Evolutionary conservation across 2,329 filamentous ascomycete species (phyloP), one percentile per base, ranked within the genome.

Genomic region (Didymellaceae sp.): DNA sequence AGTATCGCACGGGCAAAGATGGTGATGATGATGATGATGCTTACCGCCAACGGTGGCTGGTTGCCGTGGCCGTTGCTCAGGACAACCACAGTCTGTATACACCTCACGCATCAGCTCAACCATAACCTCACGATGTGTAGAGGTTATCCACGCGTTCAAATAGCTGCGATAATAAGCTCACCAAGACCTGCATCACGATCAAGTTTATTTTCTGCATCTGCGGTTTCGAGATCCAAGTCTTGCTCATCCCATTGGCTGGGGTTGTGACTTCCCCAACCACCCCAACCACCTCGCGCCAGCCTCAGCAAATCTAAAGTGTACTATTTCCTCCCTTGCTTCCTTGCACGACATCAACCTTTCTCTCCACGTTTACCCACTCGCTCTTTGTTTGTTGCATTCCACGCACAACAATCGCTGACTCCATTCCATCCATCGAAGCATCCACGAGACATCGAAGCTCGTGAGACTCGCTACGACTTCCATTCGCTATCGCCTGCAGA

Each of bases 301-400:
- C 65, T 45, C 55, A 57, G 17, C 57, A 63, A 61, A 59, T 60
- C 60, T 50, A 67, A n/a, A 66, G 61, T 55, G 55, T 59, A 55
- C 64, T 63, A 66, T 67, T 69, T 71, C 65, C 34, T 52, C 42
- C 48, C 64, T 67, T 50, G 46, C 46, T 33, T 44, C 17, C 37
- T 47, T 55, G 45, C 62, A 53, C 46, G 42, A 54, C 48, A 43
- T 54, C 47, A 28, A 45, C 18, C 33, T 34, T 51, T 43, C 43
- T n/a, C 26, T 44, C 38, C 39, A 42, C 48, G 20, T 41, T 42
- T 26, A 20, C 41, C 21, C 42, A 40, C 42, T 42, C 48, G 33
- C 32, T 44, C 48, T 46, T 46, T 46, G 48, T 52, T 38, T 38
- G 42, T 41, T 40, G 44, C 37, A 38, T 42, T 30, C 26, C 4